Evolutionary conservation across 768 basidiomycete species (phyloP).

Genomic region (Naganishia friedmannii): DNA sequence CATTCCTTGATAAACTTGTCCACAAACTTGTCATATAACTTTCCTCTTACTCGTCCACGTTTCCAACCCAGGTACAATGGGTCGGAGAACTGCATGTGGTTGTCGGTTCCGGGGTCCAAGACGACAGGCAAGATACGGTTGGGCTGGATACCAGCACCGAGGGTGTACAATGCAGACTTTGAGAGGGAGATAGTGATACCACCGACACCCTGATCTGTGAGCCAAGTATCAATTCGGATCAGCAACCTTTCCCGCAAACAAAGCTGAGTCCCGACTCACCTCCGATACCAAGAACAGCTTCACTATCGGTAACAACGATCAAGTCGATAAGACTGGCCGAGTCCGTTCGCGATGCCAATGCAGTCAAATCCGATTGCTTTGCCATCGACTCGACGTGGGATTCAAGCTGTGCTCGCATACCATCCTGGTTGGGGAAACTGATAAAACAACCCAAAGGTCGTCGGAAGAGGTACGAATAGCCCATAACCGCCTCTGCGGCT

Average conservation of each 20-base stretch:
- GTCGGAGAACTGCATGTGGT: constrained; percentile 52
- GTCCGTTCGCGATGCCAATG: constrained; percentile 37
- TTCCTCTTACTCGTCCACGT: constrained; percentile 66
- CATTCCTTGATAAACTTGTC: constrained; percentile 61
- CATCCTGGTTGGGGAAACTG: constrained; percentile 62
- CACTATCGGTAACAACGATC: constrained; percentile 78
- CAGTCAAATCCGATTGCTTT: constrained; percentile 46
- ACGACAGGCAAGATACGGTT: constrained; percentile 52
- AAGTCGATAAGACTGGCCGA: constrained; percentile 61
- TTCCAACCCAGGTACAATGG: constrained; percentile 67
- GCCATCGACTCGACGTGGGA: constrained; percentile 46
- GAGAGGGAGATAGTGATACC: constrained; percentile 58
- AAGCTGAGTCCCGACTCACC: constrained; percentile 32
- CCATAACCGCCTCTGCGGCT: constrained; percentile 69
- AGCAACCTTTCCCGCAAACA: background rate
- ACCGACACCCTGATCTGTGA: constrained; percentile 66
- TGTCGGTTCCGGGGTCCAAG: constrained; percentile 53
- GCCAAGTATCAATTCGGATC: background rate
- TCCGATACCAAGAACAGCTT: constrained; percentile 77
- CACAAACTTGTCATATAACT: constrained; percentile 73
- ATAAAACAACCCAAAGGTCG: constrained; percentile 57
- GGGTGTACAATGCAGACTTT: constrained; percentile 66
- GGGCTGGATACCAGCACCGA: constrained; percentile 54
- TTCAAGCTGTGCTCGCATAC: constrained; percentile 71
- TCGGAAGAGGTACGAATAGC: constrained; percentile 79